These are phyloP conservation scores for Ganoderma lingzhi DNA, from an alignment of 1,284 basidiomycete species.

Conservation along the genomic window DNA sequence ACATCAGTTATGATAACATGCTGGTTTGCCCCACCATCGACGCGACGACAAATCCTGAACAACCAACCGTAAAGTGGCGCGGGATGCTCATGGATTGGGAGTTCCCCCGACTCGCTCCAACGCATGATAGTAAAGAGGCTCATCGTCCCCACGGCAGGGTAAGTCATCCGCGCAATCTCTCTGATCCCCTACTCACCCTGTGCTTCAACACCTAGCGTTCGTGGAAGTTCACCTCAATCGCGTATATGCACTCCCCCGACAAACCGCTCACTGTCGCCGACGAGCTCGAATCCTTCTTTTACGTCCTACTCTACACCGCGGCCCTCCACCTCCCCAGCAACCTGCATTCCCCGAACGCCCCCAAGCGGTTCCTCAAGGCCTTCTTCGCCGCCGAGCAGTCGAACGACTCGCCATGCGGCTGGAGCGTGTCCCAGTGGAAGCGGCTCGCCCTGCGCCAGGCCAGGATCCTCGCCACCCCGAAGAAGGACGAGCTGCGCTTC, in stretches of 20 bases:
- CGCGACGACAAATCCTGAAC: background rate
- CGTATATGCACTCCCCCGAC: background rate
- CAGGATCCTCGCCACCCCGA: background rate
- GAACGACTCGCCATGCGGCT: background rate
- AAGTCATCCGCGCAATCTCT: too few species aligned
- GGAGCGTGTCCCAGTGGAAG: background rate
- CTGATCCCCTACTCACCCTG: background rate
- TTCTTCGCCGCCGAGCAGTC: conserved; percentile 6
- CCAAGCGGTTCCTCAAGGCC: background rate
- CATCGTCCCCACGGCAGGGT: background rate
- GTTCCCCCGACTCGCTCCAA: conserved; percentile 8
- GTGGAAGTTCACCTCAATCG: conserved; percentile 11
- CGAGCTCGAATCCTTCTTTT: conserved; percentile 26
- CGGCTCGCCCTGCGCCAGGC: background rate
- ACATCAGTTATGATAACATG: conserved; percentile 18
- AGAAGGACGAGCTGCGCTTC: background rate
- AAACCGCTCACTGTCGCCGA: conserved; percentile 6
- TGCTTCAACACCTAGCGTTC: conserved; percentile 1
- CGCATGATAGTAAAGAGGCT: background rate
- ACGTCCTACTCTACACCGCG: conserved; percentile 11
- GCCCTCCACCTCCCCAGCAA: conserved; percentile 13
- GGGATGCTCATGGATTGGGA: conserved; percentile 27
- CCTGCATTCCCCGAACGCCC: background rate
- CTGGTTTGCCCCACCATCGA: conserved; percentile 10
- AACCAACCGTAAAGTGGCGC: conserved; percentile 9